phyloP scores from a whole-genome alignment of 2,329 filamentous ascomycete species.

The Fusarium continuum region DNA sequence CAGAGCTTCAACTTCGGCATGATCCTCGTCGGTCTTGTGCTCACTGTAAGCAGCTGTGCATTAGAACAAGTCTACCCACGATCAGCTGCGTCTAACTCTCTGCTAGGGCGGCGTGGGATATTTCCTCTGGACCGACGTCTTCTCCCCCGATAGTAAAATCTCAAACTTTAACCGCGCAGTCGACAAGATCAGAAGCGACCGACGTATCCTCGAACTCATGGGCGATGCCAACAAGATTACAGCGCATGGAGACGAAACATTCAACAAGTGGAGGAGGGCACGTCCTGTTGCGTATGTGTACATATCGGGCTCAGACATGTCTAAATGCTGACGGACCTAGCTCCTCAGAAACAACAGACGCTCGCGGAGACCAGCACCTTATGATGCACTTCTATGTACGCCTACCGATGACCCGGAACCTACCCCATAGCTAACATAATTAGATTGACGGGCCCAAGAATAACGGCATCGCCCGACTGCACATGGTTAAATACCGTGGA shows the following conservation, averaged over 20 bases:
- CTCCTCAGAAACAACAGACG: conserved; percentile 74
- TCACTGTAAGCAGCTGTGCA: conserved; percentile 68
- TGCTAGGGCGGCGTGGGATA: conserved; percentile 77
- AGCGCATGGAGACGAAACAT: conserved; percentile 82
- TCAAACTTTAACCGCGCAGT: conserved; percentile 89
- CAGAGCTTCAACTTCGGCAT: conserved; percentile 89
- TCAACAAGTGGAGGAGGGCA: conserved; percentile 80
- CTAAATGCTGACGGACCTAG: conserved; percentile 54
- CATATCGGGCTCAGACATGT: background rate
- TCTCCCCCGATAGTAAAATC: conserved; percentile 85
- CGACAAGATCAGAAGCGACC: conserved; percentile 77
- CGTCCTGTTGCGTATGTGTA: conserved; percentile 65
- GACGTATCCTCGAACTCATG: conserved; percentile 75
- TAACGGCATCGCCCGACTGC: conserved; percentile 77
- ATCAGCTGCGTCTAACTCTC: conserved; percentile 2
- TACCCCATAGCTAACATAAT: conserved; percentile 1
- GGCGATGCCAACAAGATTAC: conserved; percentile 79
- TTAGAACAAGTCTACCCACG: background rate
- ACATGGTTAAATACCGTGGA: conserved; percentile 75
- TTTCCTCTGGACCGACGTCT: conserved; percentile 82
- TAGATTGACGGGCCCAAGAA: conserved; percentile 81
- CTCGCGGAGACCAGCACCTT: conserved; percentile 80
- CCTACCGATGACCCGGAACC: background rate
- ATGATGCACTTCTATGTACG: conserved; percentile 84
- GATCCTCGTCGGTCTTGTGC: conserved; percentile 75